Base-by-base conservation (phyloP, 148 eudicot genomes). In the Camellia lanceoleosa region DNA sequence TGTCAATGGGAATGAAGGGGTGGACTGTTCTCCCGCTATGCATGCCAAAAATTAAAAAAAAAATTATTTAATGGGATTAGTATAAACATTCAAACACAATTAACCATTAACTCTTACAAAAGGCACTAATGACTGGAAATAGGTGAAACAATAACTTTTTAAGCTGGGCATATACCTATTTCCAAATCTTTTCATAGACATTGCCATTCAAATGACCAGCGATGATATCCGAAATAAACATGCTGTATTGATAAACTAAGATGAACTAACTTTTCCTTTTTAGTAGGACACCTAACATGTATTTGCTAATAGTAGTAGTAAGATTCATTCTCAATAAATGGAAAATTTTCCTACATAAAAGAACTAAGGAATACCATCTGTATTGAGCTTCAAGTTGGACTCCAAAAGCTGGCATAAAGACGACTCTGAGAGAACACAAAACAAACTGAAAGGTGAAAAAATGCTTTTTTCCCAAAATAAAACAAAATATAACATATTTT, bases 371-470 rank as follows among this genome's bases (percentile, higher is more conserved):
- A 72, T 88, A 95, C 98, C 98, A 91, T 83, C 83, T 74, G 78
- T 90, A 91, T 64, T 87, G 89, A 85, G 98, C 93, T 89, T 95
- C 96, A 80, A 95, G 91, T 87, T 95, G 98, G 79, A 95, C 91
- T 73, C 98, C 98, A 81, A 95, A 89, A 6, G 85, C 88, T 68
- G 94, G 96, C 71, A 93, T 84, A 64, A 95, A 83, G 61, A 95
- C 88, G 12, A 90, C 84, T 95, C 98, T 95, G 97, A 69, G 46
- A 86, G 75, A 78, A 73, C 55, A 78, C 44, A 70, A 13, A 62
- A n/a, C 62, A 60, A 80, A 52, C 3, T 75, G 20, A 84, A 80
- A 87, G 75, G 77, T 46, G 46, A 67, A 43, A 18, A 51, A 68
- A 30, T 30, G 38, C 38, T 49, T 52, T 49, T 12, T 13, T 58